phyloP scores from a whole-genome alignment of 805 yeast genomes.

The Suhomyces prunicola region DNA sequence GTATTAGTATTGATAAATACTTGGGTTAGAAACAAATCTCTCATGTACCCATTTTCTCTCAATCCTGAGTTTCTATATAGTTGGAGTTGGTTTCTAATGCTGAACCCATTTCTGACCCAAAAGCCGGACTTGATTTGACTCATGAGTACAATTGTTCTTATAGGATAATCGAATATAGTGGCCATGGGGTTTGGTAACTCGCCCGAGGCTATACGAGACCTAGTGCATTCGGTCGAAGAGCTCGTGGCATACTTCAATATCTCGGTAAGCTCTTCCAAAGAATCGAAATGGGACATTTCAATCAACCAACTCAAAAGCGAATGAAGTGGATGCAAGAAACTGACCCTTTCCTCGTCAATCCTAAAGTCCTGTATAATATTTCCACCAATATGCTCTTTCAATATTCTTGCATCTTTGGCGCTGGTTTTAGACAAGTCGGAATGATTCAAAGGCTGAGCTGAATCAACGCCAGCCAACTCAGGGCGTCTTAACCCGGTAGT shows the following conservation, averaged over 20 bases:
- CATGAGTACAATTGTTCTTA: slow-evolving; percentile 70
- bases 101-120: slow-evolving; percentile 93
- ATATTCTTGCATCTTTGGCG: slow-evolving; percentile 7
- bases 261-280: slow-evolving; percentile 19
- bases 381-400: slow-evolving; percentile 22
- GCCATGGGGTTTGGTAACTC: slow-evolving; percentile 17
- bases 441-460: not conserved
- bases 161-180: slow-evolving; percentile 63
- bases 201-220: not conserved
- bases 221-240: not conserved
- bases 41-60: slow-evolving; percentile 75
- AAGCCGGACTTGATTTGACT: slow-evolving; percentile 85
- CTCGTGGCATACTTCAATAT: slow-evolving; percentile 16
- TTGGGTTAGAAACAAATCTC: slow-evolving; percentile 77
- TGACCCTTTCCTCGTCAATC: slow-evolving; percentile 45
- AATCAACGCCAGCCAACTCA: not conserved
- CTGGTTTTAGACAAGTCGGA: slow-evolving; percentile 1
- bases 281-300: slow-evolving; percentile 43
- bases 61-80: slow-evolving; percentile 75
- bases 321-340: slow-evolving; percentile 80
- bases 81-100: slow-evolving; percentile 73
- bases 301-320: slow-evolving; percentile 69
- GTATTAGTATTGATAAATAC: slow-evolving; percentile 48
- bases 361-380: slow-evolving; percentile 19
- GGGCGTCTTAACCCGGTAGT: not conserved